Conservation (phyloP, 768 basidiomycete species). For the Exidia glandulosa region DNA sequence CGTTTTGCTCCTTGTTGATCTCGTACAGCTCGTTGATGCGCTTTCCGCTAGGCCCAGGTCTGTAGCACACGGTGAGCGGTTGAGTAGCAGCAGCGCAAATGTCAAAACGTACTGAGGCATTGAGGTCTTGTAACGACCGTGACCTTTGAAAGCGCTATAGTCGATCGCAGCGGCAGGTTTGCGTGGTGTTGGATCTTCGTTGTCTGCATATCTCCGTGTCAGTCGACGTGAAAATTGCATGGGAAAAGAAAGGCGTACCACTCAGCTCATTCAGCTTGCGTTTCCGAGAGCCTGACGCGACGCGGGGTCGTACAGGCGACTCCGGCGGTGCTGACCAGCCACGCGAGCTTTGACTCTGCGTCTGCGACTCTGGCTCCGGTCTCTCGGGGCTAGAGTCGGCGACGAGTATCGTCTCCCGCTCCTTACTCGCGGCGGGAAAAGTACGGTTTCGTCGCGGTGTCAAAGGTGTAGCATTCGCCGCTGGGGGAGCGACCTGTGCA, state of each 20-base stretch:
- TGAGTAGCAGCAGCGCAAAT: background rate
- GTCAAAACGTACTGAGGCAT: background rate
- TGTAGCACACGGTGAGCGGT: background rate
- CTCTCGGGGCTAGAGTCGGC: background rate
- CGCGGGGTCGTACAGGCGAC: background rate
- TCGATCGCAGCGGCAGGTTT: too few species aligned
- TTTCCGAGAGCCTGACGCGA: background rate
- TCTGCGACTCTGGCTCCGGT: background rate
- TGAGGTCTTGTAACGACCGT: background rate
- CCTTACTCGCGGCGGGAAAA: background rate
- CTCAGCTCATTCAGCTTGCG: background rate
- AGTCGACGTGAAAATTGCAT: background rate
- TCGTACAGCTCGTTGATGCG: conserved; percentile 51
- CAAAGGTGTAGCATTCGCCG: background rate
- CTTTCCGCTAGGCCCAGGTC: background rate
- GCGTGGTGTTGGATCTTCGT: background rate
- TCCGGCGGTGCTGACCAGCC: background rate
- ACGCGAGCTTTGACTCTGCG: background rate
- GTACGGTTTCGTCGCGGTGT: background rate
- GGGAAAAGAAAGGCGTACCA: background rate
- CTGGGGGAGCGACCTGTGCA: background rate
- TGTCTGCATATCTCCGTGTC: background rate
- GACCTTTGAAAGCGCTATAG: background rate
- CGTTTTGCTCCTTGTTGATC: conserved; percentile 55
- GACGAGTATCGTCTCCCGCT: background rate